A percentile compares a stretch with the other conserved stretches of the same genome.
Evolutionary conservation across 139 green algal genomes (phyloP).

Genomic region (Gonium pectorale): DNA sequence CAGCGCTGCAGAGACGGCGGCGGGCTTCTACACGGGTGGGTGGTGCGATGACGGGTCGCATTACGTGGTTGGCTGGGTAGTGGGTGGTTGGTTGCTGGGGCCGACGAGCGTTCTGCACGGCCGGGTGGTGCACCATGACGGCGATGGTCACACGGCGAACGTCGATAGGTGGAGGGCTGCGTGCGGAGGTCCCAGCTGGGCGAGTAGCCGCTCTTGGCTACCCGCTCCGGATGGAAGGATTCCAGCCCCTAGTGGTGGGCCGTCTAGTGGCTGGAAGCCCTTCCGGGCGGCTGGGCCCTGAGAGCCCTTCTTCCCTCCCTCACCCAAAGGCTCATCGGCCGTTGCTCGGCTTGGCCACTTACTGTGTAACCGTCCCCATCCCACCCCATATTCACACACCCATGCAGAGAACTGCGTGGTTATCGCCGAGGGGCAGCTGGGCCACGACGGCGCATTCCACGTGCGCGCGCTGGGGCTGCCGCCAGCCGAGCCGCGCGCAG

Average conservation of each 20-base stretch:
- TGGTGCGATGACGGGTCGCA: not conserved
- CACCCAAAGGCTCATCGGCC: too few relatives aligned
- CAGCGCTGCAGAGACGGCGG: constrained; percentile 59
- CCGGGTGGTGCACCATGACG: not conserved
- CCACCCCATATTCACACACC: not conserved
- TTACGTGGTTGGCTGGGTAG: not conserved
- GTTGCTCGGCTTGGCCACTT: too few relatives aligned
- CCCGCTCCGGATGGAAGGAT: too few relatives aligned
- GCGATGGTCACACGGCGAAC: too few relatives aligned
- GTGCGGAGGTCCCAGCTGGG: too few relatives aligned
- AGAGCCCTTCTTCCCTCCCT: too few relatives aligned
- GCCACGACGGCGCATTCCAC: constrained; percentile 77
- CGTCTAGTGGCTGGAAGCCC: too few relatives aligned
- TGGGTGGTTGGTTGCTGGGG: not conserved
- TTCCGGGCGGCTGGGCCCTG: too few relatives aligned
- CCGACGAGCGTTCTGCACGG: not conserved
- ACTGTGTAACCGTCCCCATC: not conserved
- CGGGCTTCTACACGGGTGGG: constrained; percentile 81
- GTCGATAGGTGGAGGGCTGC: too few relatives aligned
- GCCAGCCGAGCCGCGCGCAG: constrained; percentile 70
- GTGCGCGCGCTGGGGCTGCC: constrained; percentile 80
- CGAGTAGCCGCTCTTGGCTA: too few relatives aligned
- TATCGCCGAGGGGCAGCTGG: constrained; percentile 84
- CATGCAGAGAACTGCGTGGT: constrained; percentile 89
- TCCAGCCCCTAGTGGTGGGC: too few relatives aligned